Evolutionary conservation across 306 rosid genomes (phyloP).

Genomic region (Trifolium fragiferum): DNA sequence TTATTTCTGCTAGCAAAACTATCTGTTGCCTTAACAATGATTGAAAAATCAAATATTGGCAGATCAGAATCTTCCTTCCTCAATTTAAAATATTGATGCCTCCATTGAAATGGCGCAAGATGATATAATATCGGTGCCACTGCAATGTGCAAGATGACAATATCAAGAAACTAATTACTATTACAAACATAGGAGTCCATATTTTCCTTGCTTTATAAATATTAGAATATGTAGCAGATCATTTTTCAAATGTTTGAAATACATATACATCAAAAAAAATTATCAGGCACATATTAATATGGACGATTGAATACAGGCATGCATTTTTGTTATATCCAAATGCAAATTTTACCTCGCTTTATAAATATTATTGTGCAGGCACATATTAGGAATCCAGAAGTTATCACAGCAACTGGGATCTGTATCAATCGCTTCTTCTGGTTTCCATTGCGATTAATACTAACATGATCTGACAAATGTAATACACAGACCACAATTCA

Average conservation of each 20-base stretch:
- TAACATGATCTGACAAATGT: constrained; percentile 7
- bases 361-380: constrained; percentile 12
- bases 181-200: too few species aligned
- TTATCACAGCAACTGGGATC: constrained; percentile 3
- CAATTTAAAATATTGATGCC: neutral
- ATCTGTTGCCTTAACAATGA: neutral
- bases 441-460: constrained; percentile 16
- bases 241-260: neutral
- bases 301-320: neutral
- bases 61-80: constrained; percentile 37
- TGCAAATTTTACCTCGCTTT: constrained; percentile 26
- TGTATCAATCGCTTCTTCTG: neutral
- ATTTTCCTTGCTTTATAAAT: too few species aligned
- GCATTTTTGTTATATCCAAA: neutral
- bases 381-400: constrained; percentile 21
- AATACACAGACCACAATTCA: neutral
- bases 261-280: neutral
- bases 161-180: constrained; percentile 1
- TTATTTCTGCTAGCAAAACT: neutral
- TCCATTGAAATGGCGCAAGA: neutral
- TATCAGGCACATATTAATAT: neutral
- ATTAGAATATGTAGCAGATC: neutral
- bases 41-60: neutral
- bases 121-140: neutral
- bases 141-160: neutral